Conservation (phyloP, 768 basidiomycete genomes). For the Boletus sp. region DNA sequence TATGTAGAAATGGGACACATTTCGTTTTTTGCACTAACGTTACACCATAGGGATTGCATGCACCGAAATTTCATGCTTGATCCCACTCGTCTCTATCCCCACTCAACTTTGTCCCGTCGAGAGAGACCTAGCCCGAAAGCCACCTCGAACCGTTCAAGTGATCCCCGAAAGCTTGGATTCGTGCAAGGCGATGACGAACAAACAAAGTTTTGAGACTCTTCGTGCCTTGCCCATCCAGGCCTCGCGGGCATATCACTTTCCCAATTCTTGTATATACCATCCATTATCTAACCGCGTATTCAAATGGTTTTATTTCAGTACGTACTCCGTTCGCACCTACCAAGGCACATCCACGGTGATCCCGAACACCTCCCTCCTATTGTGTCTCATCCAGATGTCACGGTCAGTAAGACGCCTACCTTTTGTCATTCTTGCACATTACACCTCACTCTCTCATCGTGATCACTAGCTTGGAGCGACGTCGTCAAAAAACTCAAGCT, state of each 20-base stretch:
- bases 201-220: no score
- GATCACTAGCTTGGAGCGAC: conserved; percentile 63
- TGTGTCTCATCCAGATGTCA: conserved; percentile 56
- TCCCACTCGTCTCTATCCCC: conserved; percentile 23
- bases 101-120: no score
- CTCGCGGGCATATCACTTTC: background rate
- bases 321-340: conserved; percentile 22
- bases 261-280: background rate
- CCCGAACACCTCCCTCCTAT: background rate
- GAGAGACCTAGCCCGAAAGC: no score
- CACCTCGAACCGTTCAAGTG: conserved; percentile 18
- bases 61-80: conserved; percentile 34
- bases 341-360: background rate
- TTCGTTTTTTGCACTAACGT: background rate
- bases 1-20: background rate
- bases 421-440: background rate
- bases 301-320: conserved; percentile 75
- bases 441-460: background rate
- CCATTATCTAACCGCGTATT: background rate
- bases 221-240: no score
- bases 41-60: conserved; percentile 25
- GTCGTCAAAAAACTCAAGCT: conserved; percentile 93
- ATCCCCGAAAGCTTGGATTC: no score
- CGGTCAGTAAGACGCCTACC: conserved; percentile 40
- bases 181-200: no score